phyloP scores from a whole-genome alignment of 352 stramenopile species.

The Elongisporangium undulatum region DNA sequence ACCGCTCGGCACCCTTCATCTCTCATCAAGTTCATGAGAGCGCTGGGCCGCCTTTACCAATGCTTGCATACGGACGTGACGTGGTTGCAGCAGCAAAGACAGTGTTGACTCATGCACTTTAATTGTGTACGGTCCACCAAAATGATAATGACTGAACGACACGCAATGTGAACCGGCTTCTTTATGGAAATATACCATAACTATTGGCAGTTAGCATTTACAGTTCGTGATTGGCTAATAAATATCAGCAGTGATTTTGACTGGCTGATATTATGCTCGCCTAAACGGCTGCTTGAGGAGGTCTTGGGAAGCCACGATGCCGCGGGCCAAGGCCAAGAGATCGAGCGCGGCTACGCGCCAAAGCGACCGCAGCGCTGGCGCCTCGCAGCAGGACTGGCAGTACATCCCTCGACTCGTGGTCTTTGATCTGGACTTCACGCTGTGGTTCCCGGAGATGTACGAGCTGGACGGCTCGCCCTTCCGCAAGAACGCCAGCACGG shows the following conservation, averaged over 20 bases:
- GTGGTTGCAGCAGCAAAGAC: too few species aligned
- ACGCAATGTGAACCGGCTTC: not conserved
- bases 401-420: conserved; percentile 62
- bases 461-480: conserved; percentile 80
- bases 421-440: conserved; percentile 74
- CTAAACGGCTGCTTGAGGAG: not conserved
- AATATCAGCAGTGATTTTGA: not conserved
- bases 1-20: not conserved
- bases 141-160: not conserved
- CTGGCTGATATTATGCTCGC: not conserved
- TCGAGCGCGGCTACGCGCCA: not conserved
- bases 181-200: not conserved
- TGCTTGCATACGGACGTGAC: not conserved
- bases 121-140: not conserved
- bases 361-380: not conserved
- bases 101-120: not conserved
- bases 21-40: too few species aligned
- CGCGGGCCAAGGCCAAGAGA: conserved; percentile 3
- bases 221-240: not conserved
- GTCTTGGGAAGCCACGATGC: not conserved
- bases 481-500: conserved; percentile 48
- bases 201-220: not conserved
- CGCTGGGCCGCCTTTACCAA: not conserved
- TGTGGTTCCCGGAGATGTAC: conserved; percentile 86
- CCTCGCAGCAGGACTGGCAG: conserved; percentile 28